Base-by-base conservation (phyloP, 1,284 basidiomycete genomes). In the Austroboletus niveus region DNA sequence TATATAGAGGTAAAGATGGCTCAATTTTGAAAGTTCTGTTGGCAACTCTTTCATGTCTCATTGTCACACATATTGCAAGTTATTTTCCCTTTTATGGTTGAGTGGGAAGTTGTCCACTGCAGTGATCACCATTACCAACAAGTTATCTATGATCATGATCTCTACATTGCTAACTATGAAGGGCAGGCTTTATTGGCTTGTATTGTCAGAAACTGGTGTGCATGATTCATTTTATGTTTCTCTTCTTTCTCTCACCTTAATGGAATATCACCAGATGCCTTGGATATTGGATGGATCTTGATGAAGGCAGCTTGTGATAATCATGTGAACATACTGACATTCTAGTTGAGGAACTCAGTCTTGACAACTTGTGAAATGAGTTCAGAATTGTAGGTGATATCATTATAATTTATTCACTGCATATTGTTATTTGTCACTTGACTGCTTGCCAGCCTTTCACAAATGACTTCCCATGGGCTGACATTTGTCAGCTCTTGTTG, bases 161-260 rank as follows among this genome's bases (percentile, higher is more conserved):
- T 51, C 6, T 57, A 57, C 17, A 59, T 59, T n/a, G 51, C 53
- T 9, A 49, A 59, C 35, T 59, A 59, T n/a, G 53, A 55, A 27
- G 56, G 57, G 29, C 54, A 59, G 42, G 56, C 36, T 1, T 27
- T 57, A 6, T 44, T 57, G 6, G 51, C 57, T 4, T 49, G 56
- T 14, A 56, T 59, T 31, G 56, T 59, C 10, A 31, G 32, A 17
- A 57, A 54, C 5, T 57, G 57, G 56, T 59, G 53, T 51, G 48
- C 50, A 17, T 54, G 48, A 43, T 38, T 3, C 2, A 22, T 39
- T 9, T 8, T 39, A 6, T 30, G 10, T 30, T 17, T 29, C 22
- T 4, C 2, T 24, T 24, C 22, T 24, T 24, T 24, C 22, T 24
- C 22, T 24, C 22, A 4, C 22, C 22, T 4, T 24, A 4, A 24